These are phyloP conservation scores for Pistacia vera DNA, from an alignment of 345 rosid species.

Conservation along the genomic window DNA sequence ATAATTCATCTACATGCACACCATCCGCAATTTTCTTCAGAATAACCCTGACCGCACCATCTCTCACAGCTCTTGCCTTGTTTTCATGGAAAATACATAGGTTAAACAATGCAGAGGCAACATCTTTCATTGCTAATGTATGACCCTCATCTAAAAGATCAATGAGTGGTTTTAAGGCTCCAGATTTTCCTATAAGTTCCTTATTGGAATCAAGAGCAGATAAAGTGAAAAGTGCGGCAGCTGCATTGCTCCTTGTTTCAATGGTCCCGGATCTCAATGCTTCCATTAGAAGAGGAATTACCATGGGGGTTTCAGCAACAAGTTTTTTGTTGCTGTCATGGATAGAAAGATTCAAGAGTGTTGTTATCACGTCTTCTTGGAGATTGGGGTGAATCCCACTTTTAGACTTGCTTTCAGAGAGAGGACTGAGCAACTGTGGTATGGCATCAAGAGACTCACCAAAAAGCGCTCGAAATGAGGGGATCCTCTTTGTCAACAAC, in stretches of 20 bases:
- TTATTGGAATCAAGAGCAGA: conserved; percentile 92
- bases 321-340: conserved; percentile 92
- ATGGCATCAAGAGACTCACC: conserved; percentile 64
- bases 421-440: conserved; percentile 63
- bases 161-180: conserved; percentile 74
- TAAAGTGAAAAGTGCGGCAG: conserved; percentile 86
- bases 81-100: conserved; percentile 81
- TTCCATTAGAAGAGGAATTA: conserved; percentile 74
- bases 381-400: conserved; percentile 51
- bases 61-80: conserved; percentile 77
- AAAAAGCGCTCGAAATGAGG: conserved; percentile 77
- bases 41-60: conserved; percentile 79
- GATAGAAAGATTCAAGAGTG: conserved; percentile 83
- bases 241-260: conserved; percentile 86
- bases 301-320: conserved; percentile 75
- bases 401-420: conserved; percentile 37
- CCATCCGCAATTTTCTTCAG: conserved; percentile 63
- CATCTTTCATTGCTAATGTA: conserved; percentile 77
- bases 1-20: conserved; percentile 71
- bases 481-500: conserved; percentile 60
- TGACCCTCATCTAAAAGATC: conserved; percentile 83
- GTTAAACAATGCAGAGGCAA: conserved; percentile 88
- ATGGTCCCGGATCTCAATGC: conserved; percentile 68
- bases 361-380: conserved; percentile 92
- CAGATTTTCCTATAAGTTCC: conserved; percentile 71